These are phyloP conservation scores for Cyclotella atomus DNA, from an alignment of 108 stramenopile genomes.

Conservation along the genomic window DNA sequence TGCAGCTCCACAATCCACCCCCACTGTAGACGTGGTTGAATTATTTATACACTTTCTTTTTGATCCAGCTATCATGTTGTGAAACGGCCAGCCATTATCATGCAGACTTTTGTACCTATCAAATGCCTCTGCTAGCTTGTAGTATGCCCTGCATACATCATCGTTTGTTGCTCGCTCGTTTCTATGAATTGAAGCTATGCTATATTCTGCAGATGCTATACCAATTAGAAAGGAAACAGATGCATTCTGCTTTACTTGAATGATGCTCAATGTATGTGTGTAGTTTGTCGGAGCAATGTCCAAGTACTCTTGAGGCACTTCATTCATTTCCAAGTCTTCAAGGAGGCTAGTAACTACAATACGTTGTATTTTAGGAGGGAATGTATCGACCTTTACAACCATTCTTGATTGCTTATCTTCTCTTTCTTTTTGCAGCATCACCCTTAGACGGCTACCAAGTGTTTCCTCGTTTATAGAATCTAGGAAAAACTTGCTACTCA, in stretches of 20 bases:
- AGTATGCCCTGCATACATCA: conserved; percentile 60
- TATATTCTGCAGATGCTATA: conserved; percentile 1
- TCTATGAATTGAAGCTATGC: background rate
- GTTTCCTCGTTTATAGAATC: background rate
- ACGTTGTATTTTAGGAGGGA: conserved; percentile 22
- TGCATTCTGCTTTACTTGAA: conserved; percentile 17
- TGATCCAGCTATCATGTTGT: background rate
- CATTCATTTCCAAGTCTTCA: conserved; percentile 10
- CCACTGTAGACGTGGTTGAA: conserved; percentile 21
- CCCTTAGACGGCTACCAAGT: background rate
- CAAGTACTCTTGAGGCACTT: conserved; percentile 24
- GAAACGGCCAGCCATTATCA: conserved; percentile 15
- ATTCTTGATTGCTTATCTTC: background rate
- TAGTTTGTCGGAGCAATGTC: conserved; percentile 29
- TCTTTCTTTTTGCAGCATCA: background rate
- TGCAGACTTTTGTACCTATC: conserved; percentile 50
- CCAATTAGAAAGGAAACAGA: conserved; percentile 33
- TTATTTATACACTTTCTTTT: conserved; percentile 11
- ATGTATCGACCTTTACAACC: conserved; percentile 23
- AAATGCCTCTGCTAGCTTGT: conserved; percentile 66
- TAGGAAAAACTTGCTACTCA: background rate
- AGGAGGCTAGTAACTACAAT: conserved; percentile 1
- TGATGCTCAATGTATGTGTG: conserved; percentile 29
- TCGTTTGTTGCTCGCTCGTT: conserved; percentile 7
- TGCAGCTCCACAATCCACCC: conserved; percentile 71